phyloP scores from a whole-genome alignment of 805 yeast species.

The Geotrichum ghanense region DNA sequence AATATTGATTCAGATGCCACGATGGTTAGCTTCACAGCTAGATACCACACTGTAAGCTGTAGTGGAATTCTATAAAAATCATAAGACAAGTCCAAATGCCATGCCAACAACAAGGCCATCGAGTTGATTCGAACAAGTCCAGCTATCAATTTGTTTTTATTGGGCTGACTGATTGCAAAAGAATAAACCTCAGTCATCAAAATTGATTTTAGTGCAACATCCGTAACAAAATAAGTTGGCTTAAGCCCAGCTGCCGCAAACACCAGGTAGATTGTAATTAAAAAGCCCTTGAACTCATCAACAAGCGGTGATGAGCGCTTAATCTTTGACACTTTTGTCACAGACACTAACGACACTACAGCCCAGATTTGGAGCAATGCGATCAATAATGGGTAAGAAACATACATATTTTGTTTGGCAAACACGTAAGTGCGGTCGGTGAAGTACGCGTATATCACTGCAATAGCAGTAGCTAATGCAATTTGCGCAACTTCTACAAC shows the following conservation, averaged over 20 bases:
- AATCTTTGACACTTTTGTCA: neutral
- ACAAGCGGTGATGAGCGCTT: neutral
- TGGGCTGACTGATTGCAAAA: neutral
- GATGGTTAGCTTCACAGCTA: neutral
- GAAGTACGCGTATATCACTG: neutral
- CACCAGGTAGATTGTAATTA: neutral
- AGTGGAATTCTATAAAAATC: neutral
- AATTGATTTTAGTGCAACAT: neutral
- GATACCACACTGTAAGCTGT: neutral
- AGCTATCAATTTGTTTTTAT: neutral
- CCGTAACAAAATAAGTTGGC: neutral
- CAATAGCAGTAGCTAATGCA: neutral
- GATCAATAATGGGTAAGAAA: neutral
- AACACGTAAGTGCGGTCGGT: neutral
- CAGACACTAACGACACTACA: neutral
- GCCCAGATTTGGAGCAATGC: neutral
- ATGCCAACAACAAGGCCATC: neutral
- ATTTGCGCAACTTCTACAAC: neutral
- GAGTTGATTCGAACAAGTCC: neutral
- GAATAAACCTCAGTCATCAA: neutral
- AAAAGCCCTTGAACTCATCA: neutral
- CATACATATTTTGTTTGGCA: neutral
- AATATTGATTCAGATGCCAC: no score
- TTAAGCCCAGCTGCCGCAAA: neutral
- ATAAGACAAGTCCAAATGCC: neutral